Percentiles rank a stretch among this genome's conserved stretches.
Evolutionary conservation across 169 alveolate genomes (phyloP).

Genomic region (Babesia ovis): DNA sequence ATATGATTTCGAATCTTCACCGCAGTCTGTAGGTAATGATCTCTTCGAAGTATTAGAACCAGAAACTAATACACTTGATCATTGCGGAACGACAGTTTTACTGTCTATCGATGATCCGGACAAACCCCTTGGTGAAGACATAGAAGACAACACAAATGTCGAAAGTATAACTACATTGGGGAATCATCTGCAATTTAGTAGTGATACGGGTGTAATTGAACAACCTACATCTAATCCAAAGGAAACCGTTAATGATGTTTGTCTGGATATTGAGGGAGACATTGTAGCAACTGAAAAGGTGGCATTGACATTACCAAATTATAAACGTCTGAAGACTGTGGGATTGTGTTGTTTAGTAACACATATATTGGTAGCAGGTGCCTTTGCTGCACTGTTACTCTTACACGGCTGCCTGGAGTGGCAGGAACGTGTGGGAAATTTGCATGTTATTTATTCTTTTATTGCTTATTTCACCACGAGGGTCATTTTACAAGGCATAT

Average conservation of each 20-base stretch:
- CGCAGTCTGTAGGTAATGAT: neutral
- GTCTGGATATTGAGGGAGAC: constrained; percentile 1
- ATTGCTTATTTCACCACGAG: constrained; percentile 12
- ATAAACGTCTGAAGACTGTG: neutral
- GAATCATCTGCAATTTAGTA: neutral
- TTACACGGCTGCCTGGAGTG: neutral
- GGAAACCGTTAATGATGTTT: neutral
- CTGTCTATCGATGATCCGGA: neutral
- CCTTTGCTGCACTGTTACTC: neutral
- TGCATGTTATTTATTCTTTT: constrained; percentile 19
- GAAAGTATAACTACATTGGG: neutral
- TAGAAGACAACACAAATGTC: neutral
- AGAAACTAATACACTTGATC: neutral
- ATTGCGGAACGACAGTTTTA: neutral
- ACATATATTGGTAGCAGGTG: neutral
- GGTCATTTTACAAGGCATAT: neutral
- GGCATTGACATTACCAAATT: neutral
- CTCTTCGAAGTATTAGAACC: neutral
- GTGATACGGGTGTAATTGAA: neutral
- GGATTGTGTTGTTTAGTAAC: constrained; percentile 4
- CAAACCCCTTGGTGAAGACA: neutral
- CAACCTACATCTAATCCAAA: neutral
- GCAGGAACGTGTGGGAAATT: neutral
- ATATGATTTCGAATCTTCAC: neutral
- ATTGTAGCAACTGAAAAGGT: neutral